Conservation (phyloP, 2,329 filamentous ascomycete species). For the Microthyrium microscopicum region DNA sequence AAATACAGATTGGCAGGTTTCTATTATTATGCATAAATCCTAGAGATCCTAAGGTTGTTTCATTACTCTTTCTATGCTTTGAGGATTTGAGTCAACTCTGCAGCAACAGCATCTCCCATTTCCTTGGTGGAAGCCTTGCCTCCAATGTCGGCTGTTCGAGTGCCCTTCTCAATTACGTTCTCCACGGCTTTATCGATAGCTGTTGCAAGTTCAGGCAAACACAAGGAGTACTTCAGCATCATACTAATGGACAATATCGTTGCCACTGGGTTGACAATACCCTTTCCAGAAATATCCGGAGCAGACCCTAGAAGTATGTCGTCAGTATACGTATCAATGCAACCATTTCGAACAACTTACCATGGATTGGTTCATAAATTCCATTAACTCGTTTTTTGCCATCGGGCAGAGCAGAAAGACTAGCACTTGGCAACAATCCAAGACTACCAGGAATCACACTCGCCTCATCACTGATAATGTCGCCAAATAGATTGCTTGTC, state of each 20-base stretch:
- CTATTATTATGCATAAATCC: too few relatives aligned
- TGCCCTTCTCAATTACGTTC: conserved; percentile 59
- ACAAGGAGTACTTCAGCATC: conserved; percentile 89
- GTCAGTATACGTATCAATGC: conserved; percentile 2
- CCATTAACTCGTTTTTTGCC: conserved; percentile 74
- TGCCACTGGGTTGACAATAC: conserved; percentile 82
- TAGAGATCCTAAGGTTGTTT: neutral
- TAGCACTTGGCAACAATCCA: conserved; percentile 75
- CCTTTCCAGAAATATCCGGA: conserved; percentile 82
- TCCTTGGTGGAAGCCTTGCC: conserved; percentile 57
- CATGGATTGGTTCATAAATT: conserved; percentile 96
- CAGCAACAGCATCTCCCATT: conserved; percentile 68
- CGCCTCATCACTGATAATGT: conserved; percentile 92
- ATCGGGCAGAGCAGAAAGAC: conserved; percentile 71
- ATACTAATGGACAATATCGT: conserved; percentile 86
- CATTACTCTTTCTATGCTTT: neutral
- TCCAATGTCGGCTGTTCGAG: conserved; percentile 72
- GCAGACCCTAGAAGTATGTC: conserved; percentile 47
- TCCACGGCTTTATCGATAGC: conserved; percentile 70
- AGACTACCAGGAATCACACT: conserved; percentile 85
- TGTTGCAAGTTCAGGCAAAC: conserved; percentile 57
- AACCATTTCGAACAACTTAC: conserved; percentile 30
- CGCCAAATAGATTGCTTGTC: conserved; percentile 87
- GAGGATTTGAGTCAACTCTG: conserved; percentile 37
- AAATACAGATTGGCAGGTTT: too few relatives aligned